A percentile compares a stretch with the other conserved stretches of the same genome.
Conservation (phyloP, 441 rosid species). For the Pelargonium cotyledonis region DNA sequence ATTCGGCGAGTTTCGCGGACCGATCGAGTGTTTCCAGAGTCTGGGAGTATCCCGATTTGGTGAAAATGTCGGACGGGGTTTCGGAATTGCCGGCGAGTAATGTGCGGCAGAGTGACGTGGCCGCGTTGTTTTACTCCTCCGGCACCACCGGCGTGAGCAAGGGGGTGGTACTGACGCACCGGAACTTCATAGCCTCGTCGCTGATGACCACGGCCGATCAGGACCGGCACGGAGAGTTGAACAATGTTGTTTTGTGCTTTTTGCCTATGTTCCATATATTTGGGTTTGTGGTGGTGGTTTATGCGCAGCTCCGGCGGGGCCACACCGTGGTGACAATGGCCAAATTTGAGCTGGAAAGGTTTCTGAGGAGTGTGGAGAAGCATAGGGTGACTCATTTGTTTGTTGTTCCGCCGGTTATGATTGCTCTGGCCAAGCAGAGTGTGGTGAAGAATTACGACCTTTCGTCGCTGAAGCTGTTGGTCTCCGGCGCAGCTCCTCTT, state of each 20-base stretch:
- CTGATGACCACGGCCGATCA: conserved; percentile 55
- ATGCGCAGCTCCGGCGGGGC: conserved; percentile 59
- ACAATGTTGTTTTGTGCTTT: conserved; percentile 46
- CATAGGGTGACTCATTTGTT: conserved; percentile 56
- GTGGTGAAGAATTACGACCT: conserved; percentile 49
- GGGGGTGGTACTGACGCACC: conserved; percentile 76
- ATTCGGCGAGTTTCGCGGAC: conserved; percentile 10
- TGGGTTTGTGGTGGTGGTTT: conserved; percentile 46
- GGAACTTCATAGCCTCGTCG: conserved; percentile 67
- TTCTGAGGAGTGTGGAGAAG: conserved; percentile 50
- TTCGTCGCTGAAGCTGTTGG: conserved; percentile 57
- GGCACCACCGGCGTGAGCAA: conserved; percentile 84
- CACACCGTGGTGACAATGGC: conserved; percentile 51
- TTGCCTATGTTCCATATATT: conserved; percentile 89
- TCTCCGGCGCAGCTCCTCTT: conserved; percentile 80
- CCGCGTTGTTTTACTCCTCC: conserved; percentile 68
- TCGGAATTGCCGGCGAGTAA: conserved; percentile 41
- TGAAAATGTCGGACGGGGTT: conserved; percentile 34
- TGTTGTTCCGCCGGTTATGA: conserved; percentile 77
- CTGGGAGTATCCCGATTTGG: conserved; percentile 38
- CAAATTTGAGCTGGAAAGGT: conserved; percentile 49
- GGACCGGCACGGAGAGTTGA: conserved; percentile 44
- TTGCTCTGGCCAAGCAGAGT: conserved; percentile 63
- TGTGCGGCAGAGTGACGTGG: conserved; percentile 54
- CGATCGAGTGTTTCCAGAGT: conserved; percentile 21